A percentile compares a stretch with the other conserved stretches of the same genome.
These are phyloP conservation scores for Euphrasia confusa DNA, from an alignment of 257 asterid genomes.

Conservation along the genomic window DNA sequence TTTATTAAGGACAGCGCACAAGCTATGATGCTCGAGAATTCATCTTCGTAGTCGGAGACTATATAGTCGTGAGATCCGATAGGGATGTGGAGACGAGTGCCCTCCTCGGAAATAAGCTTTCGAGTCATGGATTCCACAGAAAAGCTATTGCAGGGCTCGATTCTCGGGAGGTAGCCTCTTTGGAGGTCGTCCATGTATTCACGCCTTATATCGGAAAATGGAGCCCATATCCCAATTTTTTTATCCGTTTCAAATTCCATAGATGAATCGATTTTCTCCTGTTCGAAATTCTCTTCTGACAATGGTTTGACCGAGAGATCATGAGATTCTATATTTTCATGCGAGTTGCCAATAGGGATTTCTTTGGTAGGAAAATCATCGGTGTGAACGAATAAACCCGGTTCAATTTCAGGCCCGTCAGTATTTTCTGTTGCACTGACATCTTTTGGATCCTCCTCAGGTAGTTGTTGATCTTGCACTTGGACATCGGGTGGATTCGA, in stretches of 20 bases:
- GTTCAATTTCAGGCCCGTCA: constrained; percentile 24
- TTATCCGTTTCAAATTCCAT: not conserved
- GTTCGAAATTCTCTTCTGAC: constrained; percentile 24
- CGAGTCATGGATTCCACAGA: constrained; percentile 42
- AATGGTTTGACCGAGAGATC: constrained; percentile 32
- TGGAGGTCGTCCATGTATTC: constrained; percentile 60
- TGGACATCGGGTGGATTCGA: constrained; percentile 25
- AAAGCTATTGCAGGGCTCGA: constrained; percentile 49
- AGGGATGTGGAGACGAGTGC: constrained; percentile 73
- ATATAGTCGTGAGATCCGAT: constrained; percentile 57
- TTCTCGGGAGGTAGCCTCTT: constrained; percentile 54
- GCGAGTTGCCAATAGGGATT: constrained; percentile 32
- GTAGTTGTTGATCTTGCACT: constrained; percentile 12
- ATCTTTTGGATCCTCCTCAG: constrained; percentile 32
- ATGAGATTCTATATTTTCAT: constrained; percentile 33
- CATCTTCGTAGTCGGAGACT: constrained; percentile 83
- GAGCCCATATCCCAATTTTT: constrained; percentile 66
- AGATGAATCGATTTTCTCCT: not conserved
- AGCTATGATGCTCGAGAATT: constrained; percentile 88
- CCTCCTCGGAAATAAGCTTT: constrained; percentile 56
- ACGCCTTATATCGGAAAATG: constrained; percentile 54
- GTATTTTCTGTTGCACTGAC: constrained; percentile 22
- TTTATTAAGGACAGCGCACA: constrained; percentile 73
- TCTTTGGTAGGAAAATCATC: constrained; percentile 38
- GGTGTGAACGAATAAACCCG: constrained; percentile 14